Conservation (phyloP, 2,329 filamentous ascomycete species). For the Madurella fahalii region DNA sequence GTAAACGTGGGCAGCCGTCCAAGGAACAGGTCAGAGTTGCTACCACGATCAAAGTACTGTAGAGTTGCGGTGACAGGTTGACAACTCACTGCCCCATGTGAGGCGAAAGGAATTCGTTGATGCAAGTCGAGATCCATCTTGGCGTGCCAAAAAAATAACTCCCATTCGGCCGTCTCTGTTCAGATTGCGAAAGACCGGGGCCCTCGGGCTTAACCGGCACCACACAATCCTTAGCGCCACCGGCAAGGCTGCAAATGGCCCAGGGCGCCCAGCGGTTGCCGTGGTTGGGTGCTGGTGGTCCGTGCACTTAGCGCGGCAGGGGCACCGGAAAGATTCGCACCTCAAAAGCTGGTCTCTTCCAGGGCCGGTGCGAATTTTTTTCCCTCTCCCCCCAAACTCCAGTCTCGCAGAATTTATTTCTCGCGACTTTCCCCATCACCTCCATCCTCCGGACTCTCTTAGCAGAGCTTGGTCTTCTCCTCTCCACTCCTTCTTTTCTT, state of each 20-base stretch:
- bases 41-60: too few species aligned
- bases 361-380: conserved; percentile 45
- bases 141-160: conserved; percentile 1
- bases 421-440: conserved; percentile 32
- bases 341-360: conserved; percentile 47
- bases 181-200: conserved; percentile 18
- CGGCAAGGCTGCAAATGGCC: conserved; percentile 15
- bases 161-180: conserved; percentile 15
- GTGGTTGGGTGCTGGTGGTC: conserved; percentile 17
- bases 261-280: conserved; percentile 19
- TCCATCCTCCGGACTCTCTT: conserved; percentile 32
- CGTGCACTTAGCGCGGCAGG: conserved; percentile 24
- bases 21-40: background rate
- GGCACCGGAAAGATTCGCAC: conserved; percentile 50
- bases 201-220: conserved; percentile 28
- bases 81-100: too few species aligned
- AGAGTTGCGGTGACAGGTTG: too few species aligned
- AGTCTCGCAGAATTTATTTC: conserved; percentile 43
- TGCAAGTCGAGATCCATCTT: background rate
- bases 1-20: conserved; percentile 5
- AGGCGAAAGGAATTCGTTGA: background rate
- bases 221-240: conserved; percentile 20
- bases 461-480: conserved; percentile 40
- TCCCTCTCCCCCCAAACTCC: conserved; percentile 40
- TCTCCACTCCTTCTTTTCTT: conserved; percentile 61